Evolutionary conservation across 257 asterid genomes (phyloP).

Genomic region (Anisodus acutangulus): DNA sequence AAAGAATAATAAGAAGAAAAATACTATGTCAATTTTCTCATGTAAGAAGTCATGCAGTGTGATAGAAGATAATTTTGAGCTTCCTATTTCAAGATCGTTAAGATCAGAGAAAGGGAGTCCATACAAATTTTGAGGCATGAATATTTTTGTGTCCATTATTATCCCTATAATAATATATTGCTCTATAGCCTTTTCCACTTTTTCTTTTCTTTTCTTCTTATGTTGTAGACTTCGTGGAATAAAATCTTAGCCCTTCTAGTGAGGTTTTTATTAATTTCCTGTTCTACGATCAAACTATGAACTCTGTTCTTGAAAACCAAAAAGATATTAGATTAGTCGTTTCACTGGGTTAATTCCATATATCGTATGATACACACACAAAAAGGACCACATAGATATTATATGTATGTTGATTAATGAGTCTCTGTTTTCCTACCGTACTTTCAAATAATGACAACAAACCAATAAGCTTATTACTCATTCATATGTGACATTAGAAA

Average conservation of each 20-base stretch:
- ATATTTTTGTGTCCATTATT: too few relatives aligned
- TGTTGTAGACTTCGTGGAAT: neutral
- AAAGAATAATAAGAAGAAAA: constrained; percentile 44
- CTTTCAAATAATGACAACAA: neutral
- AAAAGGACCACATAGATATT: too few relatives aligned
- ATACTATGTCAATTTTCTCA: constrained; percentile 53
- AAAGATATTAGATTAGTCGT: neutral
- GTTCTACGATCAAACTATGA: neutral
- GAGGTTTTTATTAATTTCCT: neutral
- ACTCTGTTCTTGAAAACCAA: neutral
- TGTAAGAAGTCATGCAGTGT: constrained; percentile 56
- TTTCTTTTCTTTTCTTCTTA: neutral
- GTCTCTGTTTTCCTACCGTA: neutral
- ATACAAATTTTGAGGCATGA: neutral
- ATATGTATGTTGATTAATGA: neutral
- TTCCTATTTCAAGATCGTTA: constrained; percentile 57
- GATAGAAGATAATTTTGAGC: constrained; percentile 42
- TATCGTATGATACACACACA: neutral
- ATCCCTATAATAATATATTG: too few relatives aligned
- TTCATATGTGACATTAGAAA: too few relatives aligned
- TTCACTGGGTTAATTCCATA: neutral
- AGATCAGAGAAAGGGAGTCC: constrained; percentile 27
- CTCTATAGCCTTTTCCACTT: neutral
- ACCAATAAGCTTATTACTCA: neutral
- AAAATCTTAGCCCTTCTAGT: neutral